These are phyloP conservation scores for Aspergillus steynii DNA, from an alignment of 495 filamentous ascomycete genomes.

Conservation along the genomic window DNA sequence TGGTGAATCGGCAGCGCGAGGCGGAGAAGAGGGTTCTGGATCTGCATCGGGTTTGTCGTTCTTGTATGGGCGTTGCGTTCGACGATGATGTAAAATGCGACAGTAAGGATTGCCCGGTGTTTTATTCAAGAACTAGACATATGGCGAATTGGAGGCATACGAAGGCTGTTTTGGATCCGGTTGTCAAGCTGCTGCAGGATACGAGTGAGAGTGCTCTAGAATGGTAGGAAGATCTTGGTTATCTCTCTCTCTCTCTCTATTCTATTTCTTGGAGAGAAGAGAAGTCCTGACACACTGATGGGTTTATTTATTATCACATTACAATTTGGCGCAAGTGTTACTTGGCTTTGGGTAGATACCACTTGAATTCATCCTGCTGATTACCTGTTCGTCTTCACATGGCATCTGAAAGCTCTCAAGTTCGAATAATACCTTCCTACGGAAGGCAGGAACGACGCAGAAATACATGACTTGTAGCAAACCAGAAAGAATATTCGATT, in stretches of 20 bases:
- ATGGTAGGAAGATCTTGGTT: constrained; percentile 38
- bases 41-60: constrained; percentile 76
- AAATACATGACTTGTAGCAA: too few species aligned
- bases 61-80: constrained; percentile 71
- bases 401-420: too few species aligned
- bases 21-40: constrained; percentile 66
- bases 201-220: constrained; percentile 39
- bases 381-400: too few species aligned
- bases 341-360: not conserved
- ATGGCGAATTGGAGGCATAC: constrained; percentile 58
- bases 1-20: constrained; percentile 58
- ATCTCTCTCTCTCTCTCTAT: constrained; percentile 3
- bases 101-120: constrained; percentile 89
- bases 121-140: constrained; percentile 81
- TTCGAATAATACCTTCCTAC: too few species aligned
- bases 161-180: constrained; percentile 54
- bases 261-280: not conserved
- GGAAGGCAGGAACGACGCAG: too few species aligned
- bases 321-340: not conserved
- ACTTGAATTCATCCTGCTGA: too few species aligned
- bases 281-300: not conserved
- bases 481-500: too few species aligned
- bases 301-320: not conserved
- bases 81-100: constrained; percentile 81
- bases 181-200: constrained; percentile 56